Evolutionary conservation across 2,329 filamentous ascomycete genomes (phyloP).

Genomic region (Proliferodiscus dingleyae): DNA sequence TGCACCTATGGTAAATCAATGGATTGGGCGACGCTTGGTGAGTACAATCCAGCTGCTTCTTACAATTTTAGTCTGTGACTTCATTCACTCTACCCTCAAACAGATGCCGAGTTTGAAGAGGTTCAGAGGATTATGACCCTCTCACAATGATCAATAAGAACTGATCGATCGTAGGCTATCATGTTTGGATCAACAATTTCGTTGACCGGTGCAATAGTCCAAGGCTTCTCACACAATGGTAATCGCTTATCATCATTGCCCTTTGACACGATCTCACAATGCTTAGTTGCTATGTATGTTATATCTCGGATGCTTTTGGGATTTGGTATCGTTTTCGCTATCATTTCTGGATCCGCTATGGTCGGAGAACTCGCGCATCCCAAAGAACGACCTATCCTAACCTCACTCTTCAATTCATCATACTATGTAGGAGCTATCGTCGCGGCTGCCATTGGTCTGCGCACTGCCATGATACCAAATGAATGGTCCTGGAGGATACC

Average conservation of each 20-base stretch:
- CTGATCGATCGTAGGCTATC: conserved; percentile 37
- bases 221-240: conserved; percentile 38
- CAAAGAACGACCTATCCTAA: conserved; percentile 48
- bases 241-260: conserved; percentile 26
- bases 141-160: no score
- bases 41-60: not conserved
- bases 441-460: conserved; percentile 40
- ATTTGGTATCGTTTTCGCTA: conserved; percentile 47
- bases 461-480: conserved; percentile 38
- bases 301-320: conserved; percentile 49
- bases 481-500: conserved; percentile 40
- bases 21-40: conserved; percentile 41
- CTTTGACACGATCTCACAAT: conserved; percentile 24
- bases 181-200: conserved; percentile 51
- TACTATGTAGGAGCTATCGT: conserved; percentile 45
- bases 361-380: conserved; percentile 51
- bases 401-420: conserved; percentile 50
- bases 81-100: no score
- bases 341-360: conserved; percentile 47
- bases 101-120: no score
- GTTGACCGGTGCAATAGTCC: conserved; percentile 49
- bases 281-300: conserved; percentile 45
- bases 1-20: conserved; percentile 46
- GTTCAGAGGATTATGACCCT: no score
- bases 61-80: no score